phyloP scores from a whole-genome alignment of 441 rosid genomes.

The Gossypium davidsonii region DNA sequence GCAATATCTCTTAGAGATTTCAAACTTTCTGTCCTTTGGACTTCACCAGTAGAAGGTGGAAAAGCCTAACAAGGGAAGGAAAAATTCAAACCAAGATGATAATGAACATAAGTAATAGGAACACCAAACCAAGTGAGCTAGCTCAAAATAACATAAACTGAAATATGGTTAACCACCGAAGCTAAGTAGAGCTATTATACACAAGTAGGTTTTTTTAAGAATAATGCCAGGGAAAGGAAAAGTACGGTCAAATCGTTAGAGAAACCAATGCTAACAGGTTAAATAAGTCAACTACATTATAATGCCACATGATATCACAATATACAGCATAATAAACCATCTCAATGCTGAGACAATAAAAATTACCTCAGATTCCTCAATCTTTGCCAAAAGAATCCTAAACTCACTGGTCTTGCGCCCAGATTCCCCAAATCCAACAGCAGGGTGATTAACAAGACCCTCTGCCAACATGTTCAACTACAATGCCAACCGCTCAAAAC shows the following conservation, averaged over 20 bases:
- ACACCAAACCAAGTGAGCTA: neutral
- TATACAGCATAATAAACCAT: conserved; percentile 1
- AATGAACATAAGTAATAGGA: conserved; percentile 10
- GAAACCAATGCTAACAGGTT: neutral
- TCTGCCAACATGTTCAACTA: conserved; percentile 94
- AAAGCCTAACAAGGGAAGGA: conserved; percentile 49
- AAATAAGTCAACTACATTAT: neutral
- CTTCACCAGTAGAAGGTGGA: conserved; percentile 78
- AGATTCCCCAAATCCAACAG: conserved; percentile 91
- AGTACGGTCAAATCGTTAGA: neutral
- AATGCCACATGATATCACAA: neutral
- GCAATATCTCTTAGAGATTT: conserved; percentile 86
- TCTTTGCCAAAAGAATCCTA: conserved; percentile 79
- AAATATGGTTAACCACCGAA: neutral
- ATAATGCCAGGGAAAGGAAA: neutral
- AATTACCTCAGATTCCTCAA: conserved; percentile 96
- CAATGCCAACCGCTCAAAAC: conserved; percentile 22
- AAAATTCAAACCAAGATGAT: conserved; percentile 11
- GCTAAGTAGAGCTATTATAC: neutral
- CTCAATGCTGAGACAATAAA: neutral
- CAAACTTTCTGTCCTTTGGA: conserved; percentile 88
- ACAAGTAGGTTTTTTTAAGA: neutral
- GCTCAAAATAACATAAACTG: neutral
- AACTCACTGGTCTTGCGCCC: conserved; percentile 73
- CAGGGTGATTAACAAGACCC: conserved; percentile 88